These are phyloP conservation scores for Lagenidium giganteum DNA, from an alignment of 352 stramenopile genomes.

Conservation along the genomic window DNA sequence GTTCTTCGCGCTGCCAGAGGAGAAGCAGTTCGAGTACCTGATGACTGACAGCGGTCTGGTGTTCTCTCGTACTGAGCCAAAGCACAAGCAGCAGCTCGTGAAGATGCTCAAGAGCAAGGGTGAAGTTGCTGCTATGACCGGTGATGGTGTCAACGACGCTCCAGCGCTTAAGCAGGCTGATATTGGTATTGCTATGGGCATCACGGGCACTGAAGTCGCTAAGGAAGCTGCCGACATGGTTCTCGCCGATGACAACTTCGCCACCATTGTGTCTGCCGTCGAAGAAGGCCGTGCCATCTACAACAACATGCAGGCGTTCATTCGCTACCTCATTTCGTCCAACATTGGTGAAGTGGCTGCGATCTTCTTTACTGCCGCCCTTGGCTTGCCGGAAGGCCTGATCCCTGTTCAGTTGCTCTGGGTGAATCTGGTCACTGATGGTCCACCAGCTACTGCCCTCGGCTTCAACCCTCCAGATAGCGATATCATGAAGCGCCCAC, in stretches of 20 bases:
- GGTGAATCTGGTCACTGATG: conserved; percentile 99
- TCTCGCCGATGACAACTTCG: conserved; percentile 98
- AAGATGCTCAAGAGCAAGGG: conserved; percentile 94
- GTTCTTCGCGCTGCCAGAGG: conserved; percentile 92
- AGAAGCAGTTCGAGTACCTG: conserved; percentile 90
- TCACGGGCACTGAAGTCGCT: conserved; percentile 97
- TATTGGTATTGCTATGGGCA: conserved; percentile 99
- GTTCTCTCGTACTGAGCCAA: conserved; percentile 97
- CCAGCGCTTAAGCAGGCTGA: conserved; percentile 97
- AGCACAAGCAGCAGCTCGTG: conserved; percentile 96
- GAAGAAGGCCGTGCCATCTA: conserved; percentile 87
- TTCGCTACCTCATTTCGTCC: conserved; percentile 98
- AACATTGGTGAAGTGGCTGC: conserved; percentile 99
- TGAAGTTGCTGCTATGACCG: conserved; percentile 97
- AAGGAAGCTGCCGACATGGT: conserved; percentile 99
- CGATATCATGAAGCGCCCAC: conserved; percentile 96
- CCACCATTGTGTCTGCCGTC: conserved; percentile 94
- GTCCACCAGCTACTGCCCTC: conserved; percentile 95
- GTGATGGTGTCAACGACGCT: conserved; percentile 99
- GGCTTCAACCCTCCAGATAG: conserved; percentile 98
- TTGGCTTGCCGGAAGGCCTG: conserved; percentile 96
- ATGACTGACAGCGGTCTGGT: conserved; percentile 90
- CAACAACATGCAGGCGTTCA: conserved; percentile 99
- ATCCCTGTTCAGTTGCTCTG: conserved; percentile 99
- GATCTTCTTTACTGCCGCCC: conserved; percentile 96